phyloP scores from a whole-genome alignment of 805 yeast species.

The Isabelozyma rhagii region DNA sequence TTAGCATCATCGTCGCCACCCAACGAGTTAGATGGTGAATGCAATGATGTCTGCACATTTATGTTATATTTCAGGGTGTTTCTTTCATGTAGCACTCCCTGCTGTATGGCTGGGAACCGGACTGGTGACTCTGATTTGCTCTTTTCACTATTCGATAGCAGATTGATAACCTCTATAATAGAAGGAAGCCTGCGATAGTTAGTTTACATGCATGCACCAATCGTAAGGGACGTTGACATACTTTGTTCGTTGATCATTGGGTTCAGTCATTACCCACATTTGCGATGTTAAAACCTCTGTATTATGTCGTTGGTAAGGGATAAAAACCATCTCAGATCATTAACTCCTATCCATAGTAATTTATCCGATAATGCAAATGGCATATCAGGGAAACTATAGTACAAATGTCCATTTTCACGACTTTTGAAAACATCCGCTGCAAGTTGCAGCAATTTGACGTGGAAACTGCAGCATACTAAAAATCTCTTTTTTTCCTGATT shows the following conservation, averaged over 20 bases:
- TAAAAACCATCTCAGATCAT: not conserved
- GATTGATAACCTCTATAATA: not conserved
- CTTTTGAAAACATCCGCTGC: not conserved
- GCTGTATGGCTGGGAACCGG: not conserved
- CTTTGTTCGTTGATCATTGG: not conserved
- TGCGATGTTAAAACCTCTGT: not conserved
- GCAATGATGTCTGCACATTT: conserved; percentile 4
- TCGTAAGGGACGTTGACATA: not conserved
- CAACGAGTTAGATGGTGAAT: not conserved
- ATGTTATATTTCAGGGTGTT: not conserved
- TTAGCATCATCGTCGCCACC: not conserved
- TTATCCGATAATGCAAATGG: not conserved
- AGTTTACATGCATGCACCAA: not conserved
- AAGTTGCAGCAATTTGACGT: conserved; percentile 1
- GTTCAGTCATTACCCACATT: not conserved
- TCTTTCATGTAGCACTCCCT: not conserved
- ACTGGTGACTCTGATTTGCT: not conserved
- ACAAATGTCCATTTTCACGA: too few species aligned
- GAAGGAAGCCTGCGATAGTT: not conserved
- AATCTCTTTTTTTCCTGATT: too few species aligned
- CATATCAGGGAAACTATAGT: not conserved
- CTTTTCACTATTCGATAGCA: not conserved
- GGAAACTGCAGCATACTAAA: not conserved
- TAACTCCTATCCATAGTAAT: not conserved
- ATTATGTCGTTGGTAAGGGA: not conserved